phyloP scores from a whole-genome alignment of 495 filamentous ascomycete genomes.

The Trichoderma erinaceum region DNA sequence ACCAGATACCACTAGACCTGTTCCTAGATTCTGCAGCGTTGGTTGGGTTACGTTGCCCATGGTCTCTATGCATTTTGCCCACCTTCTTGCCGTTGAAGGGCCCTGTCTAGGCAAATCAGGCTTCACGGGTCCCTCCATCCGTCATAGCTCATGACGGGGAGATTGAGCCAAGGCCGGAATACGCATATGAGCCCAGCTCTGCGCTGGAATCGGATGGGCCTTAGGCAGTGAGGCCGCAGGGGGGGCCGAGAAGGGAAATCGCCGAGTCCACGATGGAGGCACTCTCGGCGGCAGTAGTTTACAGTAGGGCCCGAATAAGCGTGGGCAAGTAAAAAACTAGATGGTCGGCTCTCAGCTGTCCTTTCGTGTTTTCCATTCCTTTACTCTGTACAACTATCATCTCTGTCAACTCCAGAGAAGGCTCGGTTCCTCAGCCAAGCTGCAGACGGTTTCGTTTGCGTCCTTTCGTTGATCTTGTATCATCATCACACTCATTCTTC shows the following conservation, averaged over 20 bases:
- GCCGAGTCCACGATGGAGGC: slow-evolving; percentile 9
- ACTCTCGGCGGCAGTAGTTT: not conserved
- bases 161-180: not conserved
- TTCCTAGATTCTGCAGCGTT: slow-evolving; percentile 4
- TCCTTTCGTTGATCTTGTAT: slow-evolving; percentile 37
- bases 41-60: not conserved
- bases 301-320: not conserved
- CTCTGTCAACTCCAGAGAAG: slow-evolving; percentile 15
- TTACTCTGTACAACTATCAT: not conserved
- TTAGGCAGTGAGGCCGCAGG: not conserved
- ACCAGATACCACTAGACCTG: slow-evolving; percentile 1
- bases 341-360: not conserved
- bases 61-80: not conserved
- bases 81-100: not conserved
- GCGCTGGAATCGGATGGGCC: slow-evolving; percentile 3
- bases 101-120: not conserved
- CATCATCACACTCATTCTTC: slow-evolving; percentile 28
- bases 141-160: not conserved
- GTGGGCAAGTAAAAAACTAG: not conserved
- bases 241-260: slow-evolving; percentile 6
- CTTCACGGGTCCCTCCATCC: not conserved
- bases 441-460: slow-evolving; percentile 41
- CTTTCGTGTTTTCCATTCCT: not conserved
- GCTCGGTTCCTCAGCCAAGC: slow-evolving; percentile 17
- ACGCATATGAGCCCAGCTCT: not conserved